Evolutionary conservation across 106 monocot genomes (phyloP), one percentile per base, ranked within the genome.

Genomic region (Dioscorea dumetorum): DNA sequence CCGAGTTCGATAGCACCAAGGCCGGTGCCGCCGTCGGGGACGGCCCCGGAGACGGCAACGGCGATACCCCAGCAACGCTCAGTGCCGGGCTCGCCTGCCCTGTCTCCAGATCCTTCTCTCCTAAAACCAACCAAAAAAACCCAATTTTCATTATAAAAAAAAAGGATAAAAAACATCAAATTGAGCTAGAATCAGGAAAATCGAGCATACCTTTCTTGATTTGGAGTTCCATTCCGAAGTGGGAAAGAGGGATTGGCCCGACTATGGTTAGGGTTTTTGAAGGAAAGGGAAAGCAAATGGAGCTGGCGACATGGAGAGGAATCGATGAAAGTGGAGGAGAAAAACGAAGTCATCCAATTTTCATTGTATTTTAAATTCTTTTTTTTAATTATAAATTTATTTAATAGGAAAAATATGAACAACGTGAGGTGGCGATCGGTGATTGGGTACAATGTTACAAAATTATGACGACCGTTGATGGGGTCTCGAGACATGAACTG

Each of bases 1-100:
- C 72, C 18, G 72, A 72, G 49, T 78, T 78, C 14, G 83, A 78
- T 13, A 83, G 74, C 49, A 77, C 82, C 35, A 82, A 69, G 6
- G 69, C 73, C 8, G 82, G 77, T 23, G 73, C 65, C 16, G 69
- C 41, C 9, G 76, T 24, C 8, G 81, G 56, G 8, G 75, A 62
- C 22, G 70, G 70, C 33, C 71, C 35, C 49, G 73, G 33, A 53
- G 79, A 34, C 52, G 73, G 51, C 51, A 73, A 52, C 52, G 61
- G 60, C 12, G 69, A 24, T 49, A 73, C 48, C 59, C 20, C 22
- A 24, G 18, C 33, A 33, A 22, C 31, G 72, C 70, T 76, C 35
- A 4, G 31, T 5, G n/a, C 21, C 18, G 32, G 17, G 22, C 21
- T 57, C 19, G 41, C 56, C 64, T 23, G 15, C 33, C 63, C 64